Evolutionary conservation across 441 rosid genomes (phyloP).

Genomic region (Rhodomyrtus psidioides): DNA sequence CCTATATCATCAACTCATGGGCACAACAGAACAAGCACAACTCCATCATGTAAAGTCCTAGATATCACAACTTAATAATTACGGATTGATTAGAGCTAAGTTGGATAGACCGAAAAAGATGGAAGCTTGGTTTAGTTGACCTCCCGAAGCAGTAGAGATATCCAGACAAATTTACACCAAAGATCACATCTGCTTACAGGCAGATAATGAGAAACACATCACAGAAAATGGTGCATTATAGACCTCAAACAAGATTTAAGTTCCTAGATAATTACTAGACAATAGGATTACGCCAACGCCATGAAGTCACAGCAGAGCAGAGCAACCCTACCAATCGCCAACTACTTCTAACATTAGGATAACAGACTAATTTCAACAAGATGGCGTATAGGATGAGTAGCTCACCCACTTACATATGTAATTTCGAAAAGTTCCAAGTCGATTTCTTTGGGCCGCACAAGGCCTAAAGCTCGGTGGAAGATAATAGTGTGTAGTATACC

Average conservation of each 20-base stretch:
- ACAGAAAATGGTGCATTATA: neutral
- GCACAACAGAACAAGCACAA: neutral
- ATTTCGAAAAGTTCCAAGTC: slow-evolving; percentile 89
- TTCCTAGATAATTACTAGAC: neutral
- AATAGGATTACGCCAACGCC: neutral
- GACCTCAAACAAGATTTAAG: neutral
- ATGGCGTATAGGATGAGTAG: neutral
- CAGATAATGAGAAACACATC: neutral
- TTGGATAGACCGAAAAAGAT: neutral
- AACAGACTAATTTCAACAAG: neutral
- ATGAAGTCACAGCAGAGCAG: neutral
- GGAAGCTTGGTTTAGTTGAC: neutral
- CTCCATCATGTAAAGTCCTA: neutral
- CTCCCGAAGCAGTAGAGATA: neutral
- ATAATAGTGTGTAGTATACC: slow-evolving; percentile 84
- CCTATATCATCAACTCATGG: slow-evolving; percentile 24
- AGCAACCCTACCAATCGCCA: neutral
- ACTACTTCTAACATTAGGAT: neutral
- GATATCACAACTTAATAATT: neutral
- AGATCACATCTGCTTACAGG: neutral
- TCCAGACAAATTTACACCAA: neutral
- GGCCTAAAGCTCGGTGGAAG: slow-evolving; percentile 90
- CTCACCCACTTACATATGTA: slow-evolving; percentile 57
- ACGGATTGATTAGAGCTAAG: neutral
- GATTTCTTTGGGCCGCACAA: slow-evolving; percentile 79